Percentiles rank a stretch among this genome's conserved stretches.
phyloP scores from a whole-genome alignment of 345 rosid species.

The Aethionema arabicum region DNA sequence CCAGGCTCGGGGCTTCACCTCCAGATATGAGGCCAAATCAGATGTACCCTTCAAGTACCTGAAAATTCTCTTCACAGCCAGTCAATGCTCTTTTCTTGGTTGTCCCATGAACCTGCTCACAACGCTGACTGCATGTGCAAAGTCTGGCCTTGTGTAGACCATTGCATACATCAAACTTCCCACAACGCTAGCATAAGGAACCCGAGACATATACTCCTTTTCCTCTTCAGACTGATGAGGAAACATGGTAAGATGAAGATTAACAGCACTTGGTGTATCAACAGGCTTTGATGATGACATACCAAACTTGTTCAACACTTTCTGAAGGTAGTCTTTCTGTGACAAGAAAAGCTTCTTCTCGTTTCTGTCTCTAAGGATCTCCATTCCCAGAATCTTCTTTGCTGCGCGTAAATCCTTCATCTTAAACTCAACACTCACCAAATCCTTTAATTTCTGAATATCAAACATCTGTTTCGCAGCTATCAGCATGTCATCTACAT shows the following conservation, averaged over 20 bases:
- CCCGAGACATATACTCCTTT: background rate
- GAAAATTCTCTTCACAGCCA: background rate
- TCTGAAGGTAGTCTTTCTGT: background rate
- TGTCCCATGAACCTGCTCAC: too few relatives aligned
- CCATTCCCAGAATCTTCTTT: too few relatives aligned
- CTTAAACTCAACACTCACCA: constrained; percentile 6
- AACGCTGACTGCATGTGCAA: too few relatives aligned
- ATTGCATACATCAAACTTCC: too few relatives aligned
- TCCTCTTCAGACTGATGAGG: background rate
- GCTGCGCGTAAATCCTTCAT: background rate
- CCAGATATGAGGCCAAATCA: background rate
- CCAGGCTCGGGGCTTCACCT: background rate
- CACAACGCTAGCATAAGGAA: too few relatives aligned
- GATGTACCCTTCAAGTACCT: background rate
- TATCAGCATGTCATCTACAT: constrained; percentile 1
- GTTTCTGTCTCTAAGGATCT: background rate
- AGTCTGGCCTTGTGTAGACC: too few relatives aligned
- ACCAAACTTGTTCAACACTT: background rate
- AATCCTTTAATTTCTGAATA: background rate
- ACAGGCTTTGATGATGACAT: background rate
- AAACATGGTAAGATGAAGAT: background rate
- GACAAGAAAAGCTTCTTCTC: constrained; percentile 10
- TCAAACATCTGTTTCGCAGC: background rate
- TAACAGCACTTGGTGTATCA: background rate
- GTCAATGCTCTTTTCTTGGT: background rate